A percentile compares a stretch with the other conserved stretches of the same genome.
These are phyloP conservation scores for Xylariaceae sp. DNA, from an alignment of 2,329 filamentous ascomycete genomes.

Conservation along the genomic window DNA sequence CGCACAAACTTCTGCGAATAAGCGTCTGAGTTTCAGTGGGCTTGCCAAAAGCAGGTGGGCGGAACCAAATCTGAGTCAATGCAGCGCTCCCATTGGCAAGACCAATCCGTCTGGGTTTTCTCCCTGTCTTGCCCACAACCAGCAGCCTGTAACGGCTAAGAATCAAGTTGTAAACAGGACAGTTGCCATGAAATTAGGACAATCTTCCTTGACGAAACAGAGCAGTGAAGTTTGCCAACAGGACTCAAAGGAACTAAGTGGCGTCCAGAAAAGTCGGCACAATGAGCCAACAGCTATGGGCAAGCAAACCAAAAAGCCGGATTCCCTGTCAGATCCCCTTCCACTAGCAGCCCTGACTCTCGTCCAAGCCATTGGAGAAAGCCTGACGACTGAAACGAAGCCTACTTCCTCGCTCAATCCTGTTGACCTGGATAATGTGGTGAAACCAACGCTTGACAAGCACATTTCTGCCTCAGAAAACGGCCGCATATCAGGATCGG, in stretches of 20 bases:
- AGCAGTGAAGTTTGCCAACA: not conserved
- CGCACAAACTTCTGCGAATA: not conserved
- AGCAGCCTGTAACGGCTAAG: not conserved
- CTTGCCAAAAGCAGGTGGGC: slow-evolving; percentile 10
- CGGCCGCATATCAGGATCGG: slow-evolving; percentile 1
- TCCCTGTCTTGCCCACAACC: not conserved
- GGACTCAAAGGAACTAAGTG: not conserved
- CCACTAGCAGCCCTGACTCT: not conserved
- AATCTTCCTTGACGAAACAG: not conserved
- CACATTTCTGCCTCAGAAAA: not conserved
- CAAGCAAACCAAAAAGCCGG: not conserved
- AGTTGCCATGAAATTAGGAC: not conserved
- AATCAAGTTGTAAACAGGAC: not conserved
- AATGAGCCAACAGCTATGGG: not conserved
- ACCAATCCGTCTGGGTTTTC: not conserved
- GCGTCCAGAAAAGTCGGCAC: not conserved
- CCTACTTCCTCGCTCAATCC: not conserved
- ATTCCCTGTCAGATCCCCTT: not conserved
- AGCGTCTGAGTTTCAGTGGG: not conserved
- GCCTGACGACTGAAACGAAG: not conserved
- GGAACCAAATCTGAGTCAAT: not conserved
- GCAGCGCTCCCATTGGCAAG: not conserved
- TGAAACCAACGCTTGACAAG: not conserved
- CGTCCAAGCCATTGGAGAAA: not conserved
- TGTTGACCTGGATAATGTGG: not conserved